These are phyloP conservation scores for Botryotinia convoluta DNA, from an alignment of 2,329 filamentous ascomycete species.

Conservation along the genomic window DNA sequence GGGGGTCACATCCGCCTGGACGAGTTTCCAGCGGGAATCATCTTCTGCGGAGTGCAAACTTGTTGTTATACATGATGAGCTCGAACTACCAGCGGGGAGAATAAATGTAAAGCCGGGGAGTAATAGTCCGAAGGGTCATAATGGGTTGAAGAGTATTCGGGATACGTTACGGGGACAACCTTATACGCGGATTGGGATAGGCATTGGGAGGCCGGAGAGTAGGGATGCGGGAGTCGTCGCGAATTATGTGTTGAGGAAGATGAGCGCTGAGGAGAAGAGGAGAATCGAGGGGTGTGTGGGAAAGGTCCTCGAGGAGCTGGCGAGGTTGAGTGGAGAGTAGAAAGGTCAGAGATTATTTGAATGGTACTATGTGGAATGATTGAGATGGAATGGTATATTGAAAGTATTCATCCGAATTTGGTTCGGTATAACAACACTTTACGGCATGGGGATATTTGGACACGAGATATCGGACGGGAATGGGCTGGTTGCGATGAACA, in stretches of 20 bases:
- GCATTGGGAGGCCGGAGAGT: constrained; percentile 78
- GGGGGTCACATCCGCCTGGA: constrained; percentile 66
- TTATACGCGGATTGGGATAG: constrained; percentile 67
- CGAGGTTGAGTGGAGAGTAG: constrained; percentile 25
- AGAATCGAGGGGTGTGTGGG: constrained; percentile 34
- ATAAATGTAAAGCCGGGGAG: constrained; percentile 63
- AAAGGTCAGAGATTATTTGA: too few species aligned
- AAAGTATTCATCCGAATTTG: not conserved
- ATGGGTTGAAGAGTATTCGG: constrained; percentile 68
- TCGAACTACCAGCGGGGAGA: constrained; percentile 69
- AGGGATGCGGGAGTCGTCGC: constrained; percentile 67
- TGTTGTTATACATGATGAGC: constrained; percentile 84
- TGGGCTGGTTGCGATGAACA: not conserved
- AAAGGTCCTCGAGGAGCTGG: constrained; percentile 33
- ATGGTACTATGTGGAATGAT: not conserved
- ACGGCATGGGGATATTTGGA: not conserved
- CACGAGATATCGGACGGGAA: not conserved
- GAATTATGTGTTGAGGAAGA: constrained; percentile 66
- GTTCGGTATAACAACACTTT: not conserved
- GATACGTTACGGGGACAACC: constrained; percentile 46
- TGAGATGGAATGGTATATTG: not conserved
- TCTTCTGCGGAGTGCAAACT: constrained; percentile 46
- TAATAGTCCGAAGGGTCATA: constrained; percentile 67
- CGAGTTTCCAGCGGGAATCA: constrained; percentile 48
- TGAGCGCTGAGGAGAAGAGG: constrained; percentile 32